These are phyloP conservation scores for Clathrus columnatus DNA, from an alignment of 768 basidiomycete genomes.

Conservation along the genomic window DNA sequence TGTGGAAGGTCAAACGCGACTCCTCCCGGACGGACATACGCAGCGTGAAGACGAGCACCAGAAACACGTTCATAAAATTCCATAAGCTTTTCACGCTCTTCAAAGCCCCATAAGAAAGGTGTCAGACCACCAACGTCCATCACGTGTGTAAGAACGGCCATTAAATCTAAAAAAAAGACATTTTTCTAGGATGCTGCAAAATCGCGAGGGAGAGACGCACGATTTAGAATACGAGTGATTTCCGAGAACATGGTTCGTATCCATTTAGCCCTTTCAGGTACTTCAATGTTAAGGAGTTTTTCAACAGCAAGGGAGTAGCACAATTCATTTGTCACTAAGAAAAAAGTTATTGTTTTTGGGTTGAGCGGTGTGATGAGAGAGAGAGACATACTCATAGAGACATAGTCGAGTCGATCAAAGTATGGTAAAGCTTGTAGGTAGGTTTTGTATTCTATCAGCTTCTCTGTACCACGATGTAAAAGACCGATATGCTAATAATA, in stretches of 20 bases:
- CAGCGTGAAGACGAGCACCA: slow-evolving; percentile 92
- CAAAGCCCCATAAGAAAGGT: slow-evolving; percentile 99
- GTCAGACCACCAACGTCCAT: slow-evolving; percentile 98
- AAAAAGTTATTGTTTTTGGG: slow-evolving; percentile 7
- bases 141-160: slow-evolving; percentile 92
- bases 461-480: slow-evolving; percentile 95
- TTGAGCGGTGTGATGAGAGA: background rate
- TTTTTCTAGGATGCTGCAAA: slow-evolving; percentile 2
- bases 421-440: slow-evolving; percentile 97
- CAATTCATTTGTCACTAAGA: slow-evolving; percentile 95
- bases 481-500: slow-evolving; percentile 79
- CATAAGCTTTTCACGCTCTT: slow-evolving; percentile 99
- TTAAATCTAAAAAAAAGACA: slow-evolving; percentile 54
- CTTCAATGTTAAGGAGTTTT: slow-evolving; percentile 94
- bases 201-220: slow-evolving; percentile 32
- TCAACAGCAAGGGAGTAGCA: slow-evolving; percentile 97
- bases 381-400: slow-evolving; percentile 85
- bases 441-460: slow-evolving; percentile 97
- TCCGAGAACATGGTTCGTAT: slow-evolving; percentile 96
- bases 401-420: slow-evolving; percentile 98
- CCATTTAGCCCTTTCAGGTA: slow-evolving; percentile 97
- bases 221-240: slow-evolving; percentile 92
- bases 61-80: slow-evolving; percentile 99
- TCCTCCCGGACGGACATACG: slow-evolving; percentile 96
- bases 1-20: slow-evolving; percentile 97